These are phyloP conservation scores for Suillus ampliporus DNA, from an alignment of 768 basidiomycete genomes.

Conservation along the genomic window DNA sequence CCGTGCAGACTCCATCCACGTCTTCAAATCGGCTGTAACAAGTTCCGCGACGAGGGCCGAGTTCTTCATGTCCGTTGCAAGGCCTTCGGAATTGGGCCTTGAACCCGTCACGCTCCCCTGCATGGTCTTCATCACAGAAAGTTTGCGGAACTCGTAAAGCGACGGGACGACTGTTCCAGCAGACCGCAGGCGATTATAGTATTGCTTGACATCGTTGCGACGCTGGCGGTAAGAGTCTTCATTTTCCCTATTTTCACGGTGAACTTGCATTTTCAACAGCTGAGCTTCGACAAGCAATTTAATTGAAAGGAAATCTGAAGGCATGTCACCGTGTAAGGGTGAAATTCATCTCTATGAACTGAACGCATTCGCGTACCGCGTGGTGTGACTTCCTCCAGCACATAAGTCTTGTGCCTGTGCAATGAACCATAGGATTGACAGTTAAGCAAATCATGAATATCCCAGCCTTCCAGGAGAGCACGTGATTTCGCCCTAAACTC, in stretches of 20 bases:
- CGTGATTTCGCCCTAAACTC: slow-evolving; percentile 40
- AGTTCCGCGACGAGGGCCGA: slow-evolving; percentile 41
- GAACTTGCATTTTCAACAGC: slow-evolving; percentile 31
- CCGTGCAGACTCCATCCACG: slow-evolving; percentile 55
- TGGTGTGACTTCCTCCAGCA: slow-evolving; percentile 44
- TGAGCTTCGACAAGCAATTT: slow-evolving; percentile 33
- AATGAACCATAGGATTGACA: slow-evolving; percentile 46
- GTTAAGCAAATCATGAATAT: slow-evolving; percentile 45
- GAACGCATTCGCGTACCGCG: slow-evolving; percentile 39
- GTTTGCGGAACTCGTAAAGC: slow-evolving; percentile 51
- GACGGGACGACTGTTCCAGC: slow-evolving; percentile 46
- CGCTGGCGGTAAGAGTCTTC: slow-evolving; percentile 32
- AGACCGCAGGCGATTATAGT: slow-evolving; percentile 53
- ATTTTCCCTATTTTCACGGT: slow-evolving; percentile 31
- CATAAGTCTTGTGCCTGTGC: slow-evolving; percentile 40
- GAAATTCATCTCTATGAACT: not conserved
- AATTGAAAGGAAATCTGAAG: slow-evolving; percentile 28
- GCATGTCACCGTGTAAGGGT: not conserved
- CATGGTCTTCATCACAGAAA: slow-evolving; percentile 50
- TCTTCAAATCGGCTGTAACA: slow-evolving; percentile 48
- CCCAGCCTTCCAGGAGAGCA: slow-evolving; percentile 50
- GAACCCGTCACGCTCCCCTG: slow-evolving; percentile 21
- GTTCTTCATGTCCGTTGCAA: slow-evolving; percentile 35
- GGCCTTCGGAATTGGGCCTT: slow-evolving; percentile 5
- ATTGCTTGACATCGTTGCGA: slow-evolving; percentile 43